Conservation (phyloP, 2,329 filamentous ascomycete genomes). For the Aspergillus ibericus region DNA sequence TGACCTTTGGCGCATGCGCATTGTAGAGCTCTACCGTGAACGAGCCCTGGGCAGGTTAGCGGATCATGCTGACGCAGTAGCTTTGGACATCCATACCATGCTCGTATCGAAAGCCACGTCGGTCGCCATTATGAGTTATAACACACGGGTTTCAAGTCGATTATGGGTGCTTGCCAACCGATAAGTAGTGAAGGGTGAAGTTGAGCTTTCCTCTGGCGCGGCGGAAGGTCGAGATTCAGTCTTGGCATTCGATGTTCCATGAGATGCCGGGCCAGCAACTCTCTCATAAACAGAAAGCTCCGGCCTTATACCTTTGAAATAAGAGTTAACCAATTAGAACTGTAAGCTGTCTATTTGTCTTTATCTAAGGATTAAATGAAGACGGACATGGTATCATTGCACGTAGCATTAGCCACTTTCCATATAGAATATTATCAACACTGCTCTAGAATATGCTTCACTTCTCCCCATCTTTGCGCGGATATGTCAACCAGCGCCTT, state of each 20-base stretch:
- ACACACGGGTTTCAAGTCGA: neutral
- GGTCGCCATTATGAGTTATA: constrained; percentile 62
- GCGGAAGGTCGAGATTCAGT: constrained; percentile 17
- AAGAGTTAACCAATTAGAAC: too few relatives aligned
- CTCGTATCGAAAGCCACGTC: constrained; percentile 80
- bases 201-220: constrained; percentile 12
- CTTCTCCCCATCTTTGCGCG: constrained; percentile 64
- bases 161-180: neutral
- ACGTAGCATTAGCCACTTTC: constrained; percentile 7
- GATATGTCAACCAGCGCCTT: constrained; percentile 60
- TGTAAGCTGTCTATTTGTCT: neutral
- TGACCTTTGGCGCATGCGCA: constrained; percentile 73
- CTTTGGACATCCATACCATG: constrained; percentile 60
- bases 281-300: too few relatives aligned
- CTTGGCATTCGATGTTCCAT: constrained; percentile 23
- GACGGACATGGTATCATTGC: constrained; percentile 28
- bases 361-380: neutral
- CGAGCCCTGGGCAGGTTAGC: constrained; percentile 61
- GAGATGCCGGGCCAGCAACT: too few relatives aligned
- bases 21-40: constrained; percentile 90
- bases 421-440: constrained; percentile 21
- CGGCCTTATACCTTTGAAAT: neutral
- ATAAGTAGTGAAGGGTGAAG: constrained; percentile 1
- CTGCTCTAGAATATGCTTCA: constrained; percentile 45
- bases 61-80: neutral